A percentile compares a stretch with the other conserved stretches of the same genome.
These are phyloP conservation scores for Corylus heterophylla DNA, from an alignment of 306 rosid species.

Conservation along the genomic window DNA sequence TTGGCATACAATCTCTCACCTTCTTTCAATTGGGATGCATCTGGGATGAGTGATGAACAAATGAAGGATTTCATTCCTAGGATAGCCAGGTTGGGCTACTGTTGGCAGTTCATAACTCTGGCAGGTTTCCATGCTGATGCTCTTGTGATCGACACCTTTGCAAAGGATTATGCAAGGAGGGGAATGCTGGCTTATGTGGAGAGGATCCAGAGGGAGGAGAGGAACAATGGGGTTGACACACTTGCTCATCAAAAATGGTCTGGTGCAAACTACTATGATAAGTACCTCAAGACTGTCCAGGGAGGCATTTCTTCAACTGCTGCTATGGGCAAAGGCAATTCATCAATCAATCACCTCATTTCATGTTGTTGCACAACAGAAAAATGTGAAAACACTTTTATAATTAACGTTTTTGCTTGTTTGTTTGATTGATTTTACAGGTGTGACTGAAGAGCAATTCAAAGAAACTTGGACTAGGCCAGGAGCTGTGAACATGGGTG, in stretches of 20 bases:
- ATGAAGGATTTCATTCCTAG: slow-evolving; percentile 84
- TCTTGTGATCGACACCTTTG: slow-evolving; percentile 67
- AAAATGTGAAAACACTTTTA: background rate
- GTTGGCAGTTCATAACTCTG: slow-evolving; percentile 93
- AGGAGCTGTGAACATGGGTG: slow-evolving; percentile 59
- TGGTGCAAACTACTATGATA: slow-evolving; percentile 90
- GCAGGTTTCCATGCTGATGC: slow-evolving; percentile 92
- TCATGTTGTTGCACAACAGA: background rate
- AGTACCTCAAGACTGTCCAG: slow-evolving; percentile 93
- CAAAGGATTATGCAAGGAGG: slow-evolving; percentile 72
- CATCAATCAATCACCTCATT: background rate
- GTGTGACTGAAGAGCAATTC: slow-evolving; percentile 96
- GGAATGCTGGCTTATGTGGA: slow-evolving; percentile 98
- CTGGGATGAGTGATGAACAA: slow-evolving; percentile 77
- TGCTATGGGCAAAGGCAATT: slow-evolving; percentile 96
- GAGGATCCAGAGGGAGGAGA: slow-evolving; percentile 93
- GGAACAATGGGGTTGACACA: slow-evolving; percentile 87
- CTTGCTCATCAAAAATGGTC: slow-evolving; percentile 99
- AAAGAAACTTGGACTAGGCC: slow-evolving; percentile 85
- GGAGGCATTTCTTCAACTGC: slow-evolving; percentile 96
- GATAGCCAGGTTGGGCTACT: slow-evolving; percentile 77
- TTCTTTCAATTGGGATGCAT: slow-evolving; percentile 98
- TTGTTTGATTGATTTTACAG: slow-evolving; percentile 36
- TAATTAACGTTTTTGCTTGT: background rate
- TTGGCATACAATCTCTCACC: slow-evolving; percentile 89